These are phyloP conservation scores for Irpex sp. DNA, from an alignment of 1,284 basidiomycete genomes.

Conservation along the genomic window DNA sequence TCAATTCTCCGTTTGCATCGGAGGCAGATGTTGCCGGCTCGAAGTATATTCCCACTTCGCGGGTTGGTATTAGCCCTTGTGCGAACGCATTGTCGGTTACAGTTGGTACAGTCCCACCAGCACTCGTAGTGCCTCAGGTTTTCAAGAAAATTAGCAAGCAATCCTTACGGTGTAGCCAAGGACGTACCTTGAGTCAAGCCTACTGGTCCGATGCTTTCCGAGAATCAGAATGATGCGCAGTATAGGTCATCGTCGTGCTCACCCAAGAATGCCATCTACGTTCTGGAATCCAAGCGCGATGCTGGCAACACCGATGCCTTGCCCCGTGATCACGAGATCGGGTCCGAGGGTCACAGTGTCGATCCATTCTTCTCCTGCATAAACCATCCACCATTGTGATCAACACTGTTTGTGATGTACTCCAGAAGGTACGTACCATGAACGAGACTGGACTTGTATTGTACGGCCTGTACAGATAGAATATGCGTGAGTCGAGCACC, in stretches of 20 bases:
- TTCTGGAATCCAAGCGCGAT: conserved; percentile 32
- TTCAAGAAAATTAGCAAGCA: neutral
- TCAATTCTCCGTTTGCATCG: conserved; percentile 10
- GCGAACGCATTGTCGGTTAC: conserved; percentile 12
- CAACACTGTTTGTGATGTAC: neutral
- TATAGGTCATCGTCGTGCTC: neutral
- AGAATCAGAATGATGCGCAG: neutral
- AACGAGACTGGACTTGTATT: neutral
- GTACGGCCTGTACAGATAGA: neutral
- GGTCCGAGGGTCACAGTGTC: conserved; percentile 20
- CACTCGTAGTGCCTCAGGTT: neutral
- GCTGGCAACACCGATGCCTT: conserved; percentile 40
- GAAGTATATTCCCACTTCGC: conserved; percentile 12
- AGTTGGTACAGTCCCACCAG: neutral
- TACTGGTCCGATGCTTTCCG: neutral
- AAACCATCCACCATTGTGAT: neutral
- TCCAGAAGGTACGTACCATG: neutral
- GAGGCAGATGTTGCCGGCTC: conserved; percentile 7
- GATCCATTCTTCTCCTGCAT: neutral
- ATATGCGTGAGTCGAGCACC: neutral
- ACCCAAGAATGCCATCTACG: conserved; percentile 39
- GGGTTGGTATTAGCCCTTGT: neutral
- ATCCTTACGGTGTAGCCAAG: neutral
- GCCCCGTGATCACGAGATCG: conserved; percentile 28
- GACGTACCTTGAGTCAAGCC: neutral